Evolutionary conservation across 2,329 filamentous ascomycete species (phyloP), one percentile per base, ranked within the genome.

Genomic region (Trichophyton simii): DNA sequence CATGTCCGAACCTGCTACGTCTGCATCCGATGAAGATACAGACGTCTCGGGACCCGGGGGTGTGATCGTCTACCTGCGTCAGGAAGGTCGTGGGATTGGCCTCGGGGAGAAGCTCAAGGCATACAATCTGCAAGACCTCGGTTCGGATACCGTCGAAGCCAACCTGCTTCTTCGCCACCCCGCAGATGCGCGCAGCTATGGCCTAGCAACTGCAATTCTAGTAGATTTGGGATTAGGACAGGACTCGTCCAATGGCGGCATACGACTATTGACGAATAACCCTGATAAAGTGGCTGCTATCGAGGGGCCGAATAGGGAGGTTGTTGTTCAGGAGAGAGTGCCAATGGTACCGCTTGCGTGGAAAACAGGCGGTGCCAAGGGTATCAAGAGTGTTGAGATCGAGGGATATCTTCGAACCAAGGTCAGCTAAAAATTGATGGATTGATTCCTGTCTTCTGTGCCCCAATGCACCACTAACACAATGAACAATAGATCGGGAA

Each of bases 101-200:
- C 81, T 99, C 0, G 87, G 89, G 1, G 91, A 96, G 77, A 99
- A 99, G 75, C 81, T 99, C 44, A 97, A 99, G 76, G 94, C 94
- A 3, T 99, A 99, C 75, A 99, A 99, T 70, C 79, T 99, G 50
- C 94, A 99, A 73, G 94, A 99, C 75, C 79, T 99, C 28, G 94
- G 94, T 0, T 91, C 88, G n/a, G 94, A 99, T 74, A 99, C 94
- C 0, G 95, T 97, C 41, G 91, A 99, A 76, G 94, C 94, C 1
- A 99, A 99, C 69, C 76, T 99, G 54, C 74, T 97, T 25, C 79
- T 99, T 48, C 81, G 94, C 52, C 94, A 99, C 73, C 94, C 94
- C 0, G 94, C 94, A 1, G 94, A 99, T 73, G 94, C 94, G 22
- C 80, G 94, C 60, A 96, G 89, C 68, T 99, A 99, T 70, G 94